Conservation (phyloP, 202 grass and related monocot species). For the Bolboschoenoplectus hybrid region DNA sequence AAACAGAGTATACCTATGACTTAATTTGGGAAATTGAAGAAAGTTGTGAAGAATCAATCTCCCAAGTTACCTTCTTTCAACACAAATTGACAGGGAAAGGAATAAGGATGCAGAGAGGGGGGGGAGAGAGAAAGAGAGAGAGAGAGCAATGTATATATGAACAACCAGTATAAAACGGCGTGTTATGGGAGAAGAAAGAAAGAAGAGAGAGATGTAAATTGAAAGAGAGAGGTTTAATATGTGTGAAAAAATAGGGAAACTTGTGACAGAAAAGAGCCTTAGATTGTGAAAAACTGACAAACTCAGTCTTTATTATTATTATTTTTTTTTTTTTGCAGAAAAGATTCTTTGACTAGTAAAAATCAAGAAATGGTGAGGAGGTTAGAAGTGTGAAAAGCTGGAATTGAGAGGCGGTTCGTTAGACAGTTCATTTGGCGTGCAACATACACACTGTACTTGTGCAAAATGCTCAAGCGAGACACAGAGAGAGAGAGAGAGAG, state of each 20-base stretch:
- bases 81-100: not conserved
- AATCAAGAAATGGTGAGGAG: conserved; percentile 8
- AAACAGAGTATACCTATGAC: not conserved
- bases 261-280: not conserved
- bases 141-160: conserved; percentile 33
- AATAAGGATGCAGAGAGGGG: not conserved
- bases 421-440: conserved; percentile 38
- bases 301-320: conserved; percentile 14
- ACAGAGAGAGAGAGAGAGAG: conserved; percentile 26
- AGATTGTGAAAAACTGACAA: conserved; percentile 39
- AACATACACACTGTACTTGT: conserved; percentile 37
- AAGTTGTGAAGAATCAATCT: conserved; percentile 3
- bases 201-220: conserved; percentile 17
- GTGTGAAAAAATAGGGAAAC: conserved; percentile 24
- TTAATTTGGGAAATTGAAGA: conserved; percentile 15
- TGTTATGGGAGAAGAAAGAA: conserved; percentile 18
- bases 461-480: conserved; percentile 12
- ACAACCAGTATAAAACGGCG: not conserved
- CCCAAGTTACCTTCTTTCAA: conserved; percentile 18
- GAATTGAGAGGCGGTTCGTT: conserved; percentile 8
- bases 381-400: conserved; percentile 19
- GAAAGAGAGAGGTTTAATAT: conserved; percentile 12
- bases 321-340: conserved; percentile 2
- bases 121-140: not conserved
- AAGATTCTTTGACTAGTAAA: conserved; percentile 39